These are phyloP conservation scores for Talaromyces sp. DNA, from an alignment of 2,329 filamentous ascomycete genomes.

Conservation along the genomic window DNA sequence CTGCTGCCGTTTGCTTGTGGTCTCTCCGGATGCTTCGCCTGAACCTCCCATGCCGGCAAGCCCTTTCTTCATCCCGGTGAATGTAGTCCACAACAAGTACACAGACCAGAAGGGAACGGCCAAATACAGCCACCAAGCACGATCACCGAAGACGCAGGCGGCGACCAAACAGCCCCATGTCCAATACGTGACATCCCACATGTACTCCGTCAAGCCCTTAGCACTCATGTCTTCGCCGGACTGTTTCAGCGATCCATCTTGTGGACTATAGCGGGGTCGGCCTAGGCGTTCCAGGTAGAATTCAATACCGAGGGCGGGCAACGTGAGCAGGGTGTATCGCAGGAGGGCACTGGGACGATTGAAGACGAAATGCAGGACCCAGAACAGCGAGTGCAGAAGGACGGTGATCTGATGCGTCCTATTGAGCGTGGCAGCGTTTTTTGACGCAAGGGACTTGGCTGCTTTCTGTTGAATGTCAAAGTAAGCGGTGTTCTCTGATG, in stretches of 20 bases:
- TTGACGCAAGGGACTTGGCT: slow-evolving; percentile 62
- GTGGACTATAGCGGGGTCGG: slow-evolving; percentile 67
- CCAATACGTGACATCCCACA: slow-evolving; percentile 96
- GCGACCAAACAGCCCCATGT: slow-evolving; percentile 74
- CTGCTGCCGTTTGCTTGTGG: slow-evolving; percentile 49
- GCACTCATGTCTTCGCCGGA: slow-evolving; percentile 85
- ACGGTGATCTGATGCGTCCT: slow-evolving; percentile 76
- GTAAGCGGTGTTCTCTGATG: slow-evolving; percentile 8
- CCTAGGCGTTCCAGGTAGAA: slow-evolving; percentile 80
- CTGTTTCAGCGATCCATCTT: slow-evolving; percentile 63
- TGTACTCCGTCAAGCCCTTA: slow-evolving; percentile 87
- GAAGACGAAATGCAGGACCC: slow-evolving; percentile 63
- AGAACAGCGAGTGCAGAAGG: slow-evolving; percentile 67
- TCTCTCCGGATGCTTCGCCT: background rate
- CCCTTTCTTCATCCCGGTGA: slow-evolving; percentile 43
- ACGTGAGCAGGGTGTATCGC: slow-evolving; percentile 67
- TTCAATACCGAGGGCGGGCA: slow-evolving; percentile 73
- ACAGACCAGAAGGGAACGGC: slow-evolving; percentile 46
- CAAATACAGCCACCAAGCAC: slow-evolving; percentile 64
- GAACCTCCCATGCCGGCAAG: slow-evolving; percentile 39
- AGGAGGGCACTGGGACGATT: slow-evolving; percentile 59
- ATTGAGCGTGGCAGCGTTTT: slow-evolving; percentile 72
- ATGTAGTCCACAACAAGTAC: slow-evolving; percentile 43
- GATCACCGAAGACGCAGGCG: slow-evolving; percentile 77
- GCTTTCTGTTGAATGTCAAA: slow-evolving; percentile 37